Evolutionary conservation across 768 basidiomycete species (phyloP).

Genomic region (Gymnopilus junonius): DNA sequence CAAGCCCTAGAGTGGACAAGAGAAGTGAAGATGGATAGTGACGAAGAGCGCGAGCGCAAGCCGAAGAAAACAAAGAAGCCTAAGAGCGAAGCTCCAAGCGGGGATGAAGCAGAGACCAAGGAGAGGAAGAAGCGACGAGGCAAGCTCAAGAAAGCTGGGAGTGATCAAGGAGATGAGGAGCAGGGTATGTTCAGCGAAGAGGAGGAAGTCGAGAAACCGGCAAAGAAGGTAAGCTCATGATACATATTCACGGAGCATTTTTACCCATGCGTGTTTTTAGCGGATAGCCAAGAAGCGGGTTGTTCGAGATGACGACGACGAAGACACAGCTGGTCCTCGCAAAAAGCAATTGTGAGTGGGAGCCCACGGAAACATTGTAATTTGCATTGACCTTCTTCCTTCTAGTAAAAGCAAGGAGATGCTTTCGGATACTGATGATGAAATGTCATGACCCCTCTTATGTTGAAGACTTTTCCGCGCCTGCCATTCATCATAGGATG

Average conservation of each 20-base stretch:
- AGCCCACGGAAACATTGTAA: not conserved
- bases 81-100: conserved; percentile 58
- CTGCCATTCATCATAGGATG: not conserved
- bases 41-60: conserved; percentile 79
- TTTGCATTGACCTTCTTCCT: conserved; percentile 10
- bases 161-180: conserved; percentile 63
- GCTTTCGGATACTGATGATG: conserved; percentile 88
- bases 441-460: conserved; percentile 57
- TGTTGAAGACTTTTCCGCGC: not conserved
- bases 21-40: conserved; percentile 69
- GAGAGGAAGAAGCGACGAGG: conserved; percentile 63
- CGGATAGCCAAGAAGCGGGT: conserved; percentile 71
- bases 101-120: conserved; percentile 57
- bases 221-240: conserved; percentile 62
- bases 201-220: conserved; percentile 65
- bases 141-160: conserved; percentile 66
- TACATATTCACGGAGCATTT: not conserved
- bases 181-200: conserved; percentile 74
- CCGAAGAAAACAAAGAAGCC: conserved; percentile 58
- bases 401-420: conserved; percentile 89
- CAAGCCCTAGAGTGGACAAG: conserved; percentile 80
- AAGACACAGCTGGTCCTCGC: conserved; percentile 59
- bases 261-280: conserved; percentile 33
- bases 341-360: conserved; percentile 77
- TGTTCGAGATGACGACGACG: conserved; percentile 81